phyloP scores from a whole-genome alignment of 441 rosid genomes.

The Theobroma grandiflorum region DNA sequence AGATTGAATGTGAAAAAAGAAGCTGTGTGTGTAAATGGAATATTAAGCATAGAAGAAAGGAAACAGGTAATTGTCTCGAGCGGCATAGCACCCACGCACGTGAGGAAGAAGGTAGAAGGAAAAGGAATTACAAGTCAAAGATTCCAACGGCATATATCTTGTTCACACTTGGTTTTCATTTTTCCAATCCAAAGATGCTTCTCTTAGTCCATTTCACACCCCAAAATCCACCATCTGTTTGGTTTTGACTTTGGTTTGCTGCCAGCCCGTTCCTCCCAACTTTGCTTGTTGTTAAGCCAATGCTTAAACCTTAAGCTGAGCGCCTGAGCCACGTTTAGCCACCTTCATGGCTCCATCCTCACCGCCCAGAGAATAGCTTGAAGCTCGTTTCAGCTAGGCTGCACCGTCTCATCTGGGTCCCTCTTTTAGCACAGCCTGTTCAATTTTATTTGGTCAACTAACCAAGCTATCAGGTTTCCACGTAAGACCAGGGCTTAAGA shows the following conservation, averaged over 20 bases:
- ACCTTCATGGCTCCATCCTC: slow-evolving; percentile 2
- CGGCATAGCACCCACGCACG: not conserved
- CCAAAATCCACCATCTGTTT: not conserved
- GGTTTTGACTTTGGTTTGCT: not conserved
- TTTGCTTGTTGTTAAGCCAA: not conserved
- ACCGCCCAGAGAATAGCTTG: not conserved
- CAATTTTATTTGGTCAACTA: not conserved
- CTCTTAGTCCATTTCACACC: slow-evolving; percentile 4
- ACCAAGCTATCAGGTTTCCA: not conserved
- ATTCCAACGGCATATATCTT: not conserved
- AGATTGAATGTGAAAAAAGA: not conserved
- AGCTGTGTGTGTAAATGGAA: not conserved
- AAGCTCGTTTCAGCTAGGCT: not conserved
- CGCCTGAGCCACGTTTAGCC: too few relatives aligned
- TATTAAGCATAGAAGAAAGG: not conserved
- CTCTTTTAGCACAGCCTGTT: not conserved
- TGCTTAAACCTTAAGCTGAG: not conserved
- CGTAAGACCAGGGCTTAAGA: not conserved
- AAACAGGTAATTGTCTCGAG: not conserved
- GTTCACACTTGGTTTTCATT: slow-evolving; percentile 11
- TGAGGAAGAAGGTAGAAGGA: not conserved
- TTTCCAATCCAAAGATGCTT: not conserved
- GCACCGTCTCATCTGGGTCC: slow-evolving; percentile 2
- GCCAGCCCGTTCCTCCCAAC: not conserved
- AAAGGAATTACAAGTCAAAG: not conserved